Evolutionary conservation across 2,329 filamentous ascomycete genomes (phyloP), one percentile per base, ranked within the genome.

Genomic region (Exophiala lecanii-corni): DNA sequence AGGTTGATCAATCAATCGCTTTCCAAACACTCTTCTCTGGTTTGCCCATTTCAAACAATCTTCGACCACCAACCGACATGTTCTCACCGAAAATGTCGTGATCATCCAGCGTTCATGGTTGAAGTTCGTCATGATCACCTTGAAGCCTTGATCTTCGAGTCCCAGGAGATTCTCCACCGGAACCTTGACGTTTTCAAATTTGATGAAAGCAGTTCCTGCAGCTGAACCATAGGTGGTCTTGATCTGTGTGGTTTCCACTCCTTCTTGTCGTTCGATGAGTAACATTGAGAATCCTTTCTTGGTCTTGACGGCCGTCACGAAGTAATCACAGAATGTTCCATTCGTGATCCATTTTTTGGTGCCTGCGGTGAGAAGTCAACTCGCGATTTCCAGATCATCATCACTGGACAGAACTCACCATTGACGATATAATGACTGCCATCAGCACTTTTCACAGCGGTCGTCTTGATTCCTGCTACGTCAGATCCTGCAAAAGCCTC

Each of bases 331-430:
- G 71, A 95, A 98, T 71, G 96, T 83, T 48, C 81, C 81, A 75
- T 98, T 98, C 52, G 92, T 97, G 69, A 98, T 98, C 92, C 92
- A 98, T 91, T 97, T 97, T 79, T 98, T 98, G 67, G 80, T 82
- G 35, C 92, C 84, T 84, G 44, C 0, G n/a, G n/a, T n/a, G n/a
- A n/a, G n/a, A n/a, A n/a, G n/a, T n/a, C n/a, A n/a, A n/a, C n/a
- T n/a, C n/a, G n/a, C n/a, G n/a, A n/a, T n/a, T n/a, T n/a, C n/a
- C n/a, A n/a, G n/a, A n/a, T n/a, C n/a, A n/a, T n/a, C n/a, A n/a
- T n/a, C n/a, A n/a, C n/a, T n/a, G n/a, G 76, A 82, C 0, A 82
- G 86, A 3, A 39, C 75, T 80, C 0, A 84, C 84, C 92, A 49
- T 80, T 85, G 66, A 98, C 85, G 66, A 76, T 83, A 33, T 50